These are phyloP conservation scores for Geotrichum cucujoidarum DNA, from an alignment of 1,139 yeast species.

Conservation along the genomic window DNA sequence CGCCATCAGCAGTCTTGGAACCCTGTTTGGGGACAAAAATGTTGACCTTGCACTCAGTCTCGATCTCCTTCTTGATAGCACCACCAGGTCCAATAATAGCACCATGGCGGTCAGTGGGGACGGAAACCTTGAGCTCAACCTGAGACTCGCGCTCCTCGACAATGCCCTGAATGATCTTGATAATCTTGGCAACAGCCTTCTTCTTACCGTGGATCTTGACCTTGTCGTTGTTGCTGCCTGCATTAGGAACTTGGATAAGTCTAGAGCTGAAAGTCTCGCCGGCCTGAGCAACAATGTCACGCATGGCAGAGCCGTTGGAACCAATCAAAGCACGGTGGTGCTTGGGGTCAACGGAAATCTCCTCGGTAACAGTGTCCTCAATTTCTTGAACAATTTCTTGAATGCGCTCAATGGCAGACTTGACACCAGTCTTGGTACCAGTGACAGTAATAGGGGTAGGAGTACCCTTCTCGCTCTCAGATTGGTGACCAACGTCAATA, in stretches of 20 bases:
- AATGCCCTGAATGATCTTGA: conserved; percentile 58
- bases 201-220: conserved; percentile 74
- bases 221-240: conserved; percentile 53
- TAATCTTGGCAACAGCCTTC: conserved; percentile 63
- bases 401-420: conserved; percentile 64
- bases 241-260: conserved; percentile 70
- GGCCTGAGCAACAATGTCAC: conserved; percentile 70
- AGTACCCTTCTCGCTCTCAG: conserved; percentile 24
- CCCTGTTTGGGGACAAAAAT: conserved; percentile 60
- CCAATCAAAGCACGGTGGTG: conserved; percentile 81
- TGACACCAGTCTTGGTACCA: conserved; percentile 78
- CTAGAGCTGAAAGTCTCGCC: conserved; percentile 53
- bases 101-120: conserved; percentile 73
- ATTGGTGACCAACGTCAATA: conserved; percentile 54
- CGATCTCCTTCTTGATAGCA: conserved; percentile 63
- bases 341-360: conserved; percentile 68
- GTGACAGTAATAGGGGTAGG: conserved; percentile 60
- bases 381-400: conserved; percentile 60
- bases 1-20: conserved; percentile 45
- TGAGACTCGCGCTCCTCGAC: conserved; percentile 64
- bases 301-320: conserved; percentile 68
- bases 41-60: conserved; percentile 60
- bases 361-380: conserved; percentile 58
- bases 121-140: conserved; percentile 50
- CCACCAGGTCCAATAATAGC: conserved; percentile 82